Conservation (phyloP, 106 monocot species). For the Dendrobium officinale region DNA sequence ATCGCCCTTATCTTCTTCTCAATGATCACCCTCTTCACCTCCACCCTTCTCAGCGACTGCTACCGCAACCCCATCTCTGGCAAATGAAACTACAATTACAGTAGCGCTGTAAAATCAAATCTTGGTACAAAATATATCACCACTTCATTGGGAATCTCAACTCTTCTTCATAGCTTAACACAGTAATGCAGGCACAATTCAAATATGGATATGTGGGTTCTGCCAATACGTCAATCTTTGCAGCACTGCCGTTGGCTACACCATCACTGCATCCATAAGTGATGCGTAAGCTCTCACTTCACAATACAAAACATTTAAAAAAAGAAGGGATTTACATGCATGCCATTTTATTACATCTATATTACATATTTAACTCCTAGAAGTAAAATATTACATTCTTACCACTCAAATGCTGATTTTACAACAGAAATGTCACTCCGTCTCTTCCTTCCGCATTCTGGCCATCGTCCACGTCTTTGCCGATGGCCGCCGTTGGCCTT, state of each 20-base stretch:
- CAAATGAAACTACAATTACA: slow-evolving; percentile 42
- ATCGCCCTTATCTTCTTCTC: slow-evolving; percentile 30
- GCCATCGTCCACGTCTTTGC: too few species aligned
- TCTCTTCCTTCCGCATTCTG: too few species aligned
- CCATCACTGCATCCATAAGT: slow-evolving; percentile 52
- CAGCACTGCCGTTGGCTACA: slow-evolving; percentile 52
- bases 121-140: slow-evolving; percentile 11
- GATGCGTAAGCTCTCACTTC: slow-evolving; percentile 33
- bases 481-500: too few species aligned
- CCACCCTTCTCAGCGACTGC: slow-evolving; percentile 44
- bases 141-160: not conserved
- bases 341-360: too few species aligned
- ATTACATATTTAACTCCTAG: too few species aligned
- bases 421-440: too few species aligned
- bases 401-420: too few species aligned
- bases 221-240: slow-evolving; percentile 52
- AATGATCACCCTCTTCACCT: slow-evolving; percentile 44
- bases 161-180: too few species aligned
- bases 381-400: too few species aligned
- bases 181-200: not conserved
- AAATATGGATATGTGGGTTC: slow-evolving; percentile 13
- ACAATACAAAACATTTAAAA: not conserved
- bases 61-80: slow-evolving; percentile 31
- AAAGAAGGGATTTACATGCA: not conserved
- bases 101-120: slow-evolving; percentile 32